Base-by-base conservation (phyloP, 1,284 basidiomycete genomes). In the Trichosporon sp. region DNA sequence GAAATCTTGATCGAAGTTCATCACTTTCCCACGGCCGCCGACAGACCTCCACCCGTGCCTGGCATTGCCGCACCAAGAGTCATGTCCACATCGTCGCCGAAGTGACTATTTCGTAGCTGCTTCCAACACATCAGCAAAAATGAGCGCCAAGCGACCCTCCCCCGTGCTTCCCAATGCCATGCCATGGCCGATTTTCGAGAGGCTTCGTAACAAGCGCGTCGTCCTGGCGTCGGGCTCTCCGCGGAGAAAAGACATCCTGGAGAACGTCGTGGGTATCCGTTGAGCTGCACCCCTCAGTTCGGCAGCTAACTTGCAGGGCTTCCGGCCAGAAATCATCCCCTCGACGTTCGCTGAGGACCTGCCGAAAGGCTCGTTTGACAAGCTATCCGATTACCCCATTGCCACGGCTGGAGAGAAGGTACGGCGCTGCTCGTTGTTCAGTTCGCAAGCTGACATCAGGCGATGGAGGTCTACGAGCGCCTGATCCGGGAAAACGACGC, bases 371-470 rank as follows among this genome's bases (percentile, higher is more conserved):
- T 87, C 88, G 2, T 98, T 85, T 71, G 78, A 91, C 32, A 88
- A 92, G 74, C 87, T 92, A 16, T 92, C 93, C 71, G 94, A 97
- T 80, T 98, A 99, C 81, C 93, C 96, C 0, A 92, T 97, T 4
- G 90, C 95, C 7, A 98, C 95, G 0, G 94, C 94, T 1, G 90
- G 90, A 1, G 91, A 96, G 76, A 98, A 98, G 86, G 88, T 86
- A 21, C 32, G 26, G 32, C 7, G n/a, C 32, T 26, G 26, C 26
- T 26, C 2, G 5, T 7, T 11, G 1, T 19, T 8, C 26, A 26
- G 26, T 4, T 4, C 3, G 6, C 31, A 1, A 37, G 67, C 67
- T 65, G 5, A 68, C 31, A 31, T 10, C 73, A 87, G 86, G 95
- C 92, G 0, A 88, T 94, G 7, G 92, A 96, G 78, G 94, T 96